Percentiles rank a stretch among this genome's conserved stretches.
Evolutionary conservation across 768 basidiomycete species (phyloP).

Genomic region (Mycena floridula): DNA sequence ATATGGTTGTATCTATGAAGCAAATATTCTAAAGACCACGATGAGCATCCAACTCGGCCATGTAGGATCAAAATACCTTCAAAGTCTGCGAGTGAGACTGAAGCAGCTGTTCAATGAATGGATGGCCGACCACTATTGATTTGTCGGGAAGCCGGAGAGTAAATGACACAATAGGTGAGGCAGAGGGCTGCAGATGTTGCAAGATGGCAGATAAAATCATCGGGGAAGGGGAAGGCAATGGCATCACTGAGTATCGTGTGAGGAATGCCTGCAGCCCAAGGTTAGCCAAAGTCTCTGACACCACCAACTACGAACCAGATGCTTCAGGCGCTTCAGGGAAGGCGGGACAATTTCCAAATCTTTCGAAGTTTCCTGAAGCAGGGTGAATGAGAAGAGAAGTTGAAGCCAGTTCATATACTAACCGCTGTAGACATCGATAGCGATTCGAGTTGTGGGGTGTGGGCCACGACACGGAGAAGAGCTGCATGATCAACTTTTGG

Average conservation of each 20-base stretch:
- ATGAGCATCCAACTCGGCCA: too few species aligned
- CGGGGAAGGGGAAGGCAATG: constrained; percentile 21
- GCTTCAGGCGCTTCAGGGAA: constrained; percentile 34
- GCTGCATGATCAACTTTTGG: constrained; percentile 45
- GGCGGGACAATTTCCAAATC: constrained; percentile 22
- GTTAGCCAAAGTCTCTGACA: too few species aligned
- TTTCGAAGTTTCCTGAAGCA: constrained; percentile 28
- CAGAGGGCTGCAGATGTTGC: constrained; percentile 23
- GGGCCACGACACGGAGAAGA: constrained; percentile 37
- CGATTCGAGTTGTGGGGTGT: constrained; percentile 52
- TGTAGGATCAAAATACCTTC: constrained; percentile 31
- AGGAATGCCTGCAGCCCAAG: too few species aligned
- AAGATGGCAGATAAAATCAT: constrained; percentile 23
- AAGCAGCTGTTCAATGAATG: constrained; percentile 38
- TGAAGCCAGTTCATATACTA: constrained; percentile 15
- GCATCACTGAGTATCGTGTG: constrained; percentile 27
- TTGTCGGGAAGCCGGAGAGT: constrained; percentile 40
- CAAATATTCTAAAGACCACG: too few species aligned
- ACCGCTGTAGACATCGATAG: constrained; percentile 60
- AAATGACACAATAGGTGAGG: constrained; percentile 29
- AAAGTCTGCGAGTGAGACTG: constrained; percentile 36
- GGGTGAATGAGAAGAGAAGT: constrained; percentile 3
- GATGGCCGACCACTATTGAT: constrained; percentile 27
- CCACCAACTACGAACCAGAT: too few species aligned
- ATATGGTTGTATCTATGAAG: constrained; percentile 42